Base-by-base conservation (phyloP, 495 filamentous ascomycete genomes). In the Xeromyces bisporus region DNA sequence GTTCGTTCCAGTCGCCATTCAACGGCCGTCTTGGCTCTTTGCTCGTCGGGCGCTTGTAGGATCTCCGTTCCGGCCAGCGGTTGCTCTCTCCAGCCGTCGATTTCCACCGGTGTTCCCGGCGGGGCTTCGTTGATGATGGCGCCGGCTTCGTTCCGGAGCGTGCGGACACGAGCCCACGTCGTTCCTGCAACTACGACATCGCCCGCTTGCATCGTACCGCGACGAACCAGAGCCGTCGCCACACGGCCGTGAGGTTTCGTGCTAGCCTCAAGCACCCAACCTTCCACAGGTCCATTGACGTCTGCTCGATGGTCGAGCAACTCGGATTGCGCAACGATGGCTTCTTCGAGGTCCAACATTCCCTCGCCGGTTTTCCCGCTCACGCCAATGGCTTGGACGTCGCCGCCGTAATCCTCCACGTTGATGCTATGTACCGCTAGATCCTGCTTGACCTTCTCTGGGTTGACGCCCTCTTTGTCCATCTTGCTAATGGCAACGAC, bases 401-500 rank as follows among this genome's bases (percentile, higher is more conserved):
- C 91, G 34, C 91, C 91, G 21, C 91, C 91, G 43, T 73, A 87
- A 44, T 96, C 89, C 50, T 99, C 91, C 18, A 96, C 75, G 43
- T 94, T 80, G 13, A 99, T 68, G 11, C 80, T 80, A 39, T 92
- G 67, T n/a, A 69, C 58, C 6, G 80, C 71, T 16, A 99, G 71
- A 49, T 96, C 91, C 33, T 73, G 64, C 51, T 93, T 94, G 34
- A 94, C 86, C 14, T 67, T 67, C 24, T 94, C 77, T 9, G 77
- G 50, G 38, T 84, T 71, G 12, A 79, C 69, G 23, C 75, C 73
- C 37, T 77, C 73, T 53, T 87, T 93, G 52, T 99, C 91, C 28
- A 92, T 70, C 51, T 99, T 99, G 60, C 84, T 99, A 54, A 93
- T 82, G n/a, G 91, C 91, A 11, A 96, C 91, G 33, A 96, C 91